Base-by-base conservation (phyloP, 169 alveolate species). In the Plasmodium inui region DNA sequence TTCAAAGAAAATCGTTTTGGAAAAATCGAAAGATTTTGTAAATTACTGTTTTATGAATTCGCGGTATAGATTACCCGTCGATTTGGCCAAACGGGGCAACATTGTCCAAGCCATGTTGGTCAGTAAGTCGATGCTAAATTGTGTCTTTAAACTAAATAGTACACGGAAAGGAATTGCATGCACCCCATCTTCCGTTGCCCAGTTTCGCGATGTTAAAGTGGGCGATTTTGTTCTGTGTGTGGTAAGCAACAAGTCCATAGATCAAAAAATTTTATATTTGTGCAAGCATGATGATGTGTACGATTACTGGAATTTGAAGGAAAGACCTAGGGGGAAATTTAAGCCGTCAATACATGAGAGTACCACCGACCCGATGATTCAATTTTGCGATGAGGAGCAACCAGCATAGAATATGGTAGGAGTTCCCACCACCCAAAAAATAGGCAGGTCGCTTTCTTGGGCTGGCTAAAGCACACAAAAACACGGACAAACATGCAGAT, bases 91-190 rank as follows among this genome's bases (percentile, higher is more conserved):
- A 57, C 76, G 93, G 57, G 81, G 92, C 34, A 83, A 53, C 71
- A 73, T 70, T 41, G 70, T 72, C 34, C 85, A 81, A 94, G 96
- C 95, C 7, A 83, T 94, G 96, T 39, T 91, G 61, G 95, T 89
- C 26, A 94, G 95, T 81, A 92, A 95, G 41, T 81, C 94, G 17
- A 34, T 84, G 53, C 28, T 78, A 50, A 83, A 84, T 28, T 92
- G 95, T 19, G 94, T 94, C 41, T 61, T 96, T 88, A 96, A 96
- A 82, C 92, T 96, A 61, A 96, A 96, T 74, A 92, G 95, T 30
- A 95, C 96, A 37, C 85, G 96, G 41, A 89, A 53, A 34, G 97
- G 97, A 37, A 80, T 96, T 79, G 97, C 95, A 26, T 86, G 92
- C 80, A 92, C 96, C 28, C 96, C 96, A 0, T 91, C 96, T 6